Base-by-base conservation (phyloP, 73 alveolate genomes). In the Halteria grandinella region DNA sequence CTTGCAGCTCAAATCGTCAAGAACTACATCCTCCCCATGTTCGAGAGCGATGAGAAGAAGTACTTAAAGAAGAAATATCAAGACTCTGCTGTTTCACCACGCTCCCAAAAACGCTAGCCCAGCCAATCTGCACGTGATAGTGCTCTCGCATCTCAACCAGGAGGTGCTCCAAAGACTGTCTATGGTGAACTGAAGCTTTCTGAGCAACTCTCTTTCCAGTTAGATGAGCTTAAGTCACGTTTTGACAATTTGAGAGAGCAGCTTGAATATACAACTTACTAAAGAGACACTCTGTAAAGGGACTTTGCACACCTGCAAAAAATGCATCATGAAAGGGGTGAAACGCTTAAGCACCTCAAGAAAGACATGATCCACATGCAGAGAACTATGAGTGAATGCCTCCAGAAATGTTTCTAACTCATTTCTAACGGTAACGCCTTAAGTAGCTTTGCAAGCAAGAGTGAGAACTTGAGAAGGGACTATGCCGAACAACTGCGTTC, bases 1-100 rank as follows among this genome's bases (percentile, higher is more conserved):
- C n/a, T n/a, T n/a, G 95, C 95, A 0, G 95, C 95, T 28, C 31
- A 43, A 39, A 89, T 87, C 0, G 84, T 87, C 24, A 73, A 58
- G 70, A 50, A 82, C 40, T 87, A 81, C 40, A 55, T 87, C 6
- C 83, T 87, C 47, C 95, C 95, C 3, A 87, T 87, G 95, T 82
- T 87, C 47, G 89, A 83, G 32, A 32, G 76, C 48, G 83, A 70
- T 27, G 51, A 80, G 52, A 54, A 80, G 64, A 53, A 48, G 37
- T 36, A 34, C 44, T 28, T 69, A 45, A 29, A 47, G 28, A 63
- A 69, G 47, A 64, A 75, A 54, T 75, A 75, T n/a, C 59, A 48
- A 48, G n/a, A n/a, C n/a, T n/a, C n/a, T n/a, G n/a, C n/a, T n/a
- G n/a, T n/a, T n/a, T n/a, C n/a, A n/a, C n/a, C n/a, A n/a, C n/a